A percentile compares a stretch with the other conserved stretches of the same genome.
Conservation (phyloP, 108 stramenopile species). For the Chaetoceros tenuissimus region DNA sequence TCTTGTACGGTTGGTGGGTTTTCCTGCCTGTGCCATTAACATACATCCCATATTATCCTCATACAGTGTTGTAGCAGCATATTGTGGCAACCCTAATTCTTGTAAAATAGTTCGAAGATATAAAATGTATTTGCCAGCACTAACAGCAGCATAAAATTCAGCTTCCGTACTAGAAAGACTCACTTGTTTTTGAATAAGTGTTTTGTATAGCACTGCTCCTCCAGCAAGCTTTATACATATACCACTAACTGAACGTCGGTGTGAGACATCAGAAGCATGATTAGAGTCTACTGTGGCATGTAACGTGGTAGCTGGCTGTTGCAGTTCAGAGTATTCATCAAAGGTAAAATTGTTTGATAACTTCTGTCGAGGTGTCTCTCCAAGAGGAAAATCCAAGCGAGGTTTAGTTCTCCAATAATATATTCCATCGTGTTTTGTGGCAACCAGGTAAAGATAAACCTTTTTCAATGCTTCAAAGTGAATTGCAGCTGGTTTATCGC, state of each 20-base stretch:
- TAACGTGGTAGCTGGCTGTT: neutral
- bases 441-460: constrained; percentile 11
- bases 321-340: neutral
- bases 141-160: constrained; percentile 10
- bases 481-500: constrained; percentile 4
- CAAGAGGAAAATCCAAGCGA: constrained; percentile 3
- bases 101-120: constrained; percentile 18
- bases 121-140: constrained; percentile 18
- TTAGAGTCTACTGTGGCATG: constrained; percentile 18
- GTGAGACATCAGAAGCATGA: constrained; percentile 17
- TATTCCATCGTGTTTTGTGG: no score
- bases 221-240: constrained; percentile 17
- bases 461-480: constrained; percentile 12
- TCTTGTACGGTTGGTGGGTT: constrained; percentile 9
- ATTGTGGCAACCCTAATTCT: constrained; percentile 22
- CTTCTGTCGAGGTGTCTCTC: neutral
- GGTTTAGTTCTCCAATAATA: constrained; percentile 16
- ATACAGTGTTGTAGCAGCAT: constrained; percentile 9
- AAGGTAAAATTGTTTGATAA: neutral
- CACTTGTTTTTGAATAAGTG: constrained; percentile 12
- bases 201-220: constrained; percentile 17
- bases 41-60: constrained; percentile 18
- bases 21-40: constrained; percentile 7
- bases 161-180: constrained; percentile 18
- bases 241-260: constrained; percentile 19